Conservation (phyloP, 2,329 filamentous ascomycete species). For the Ceratocystis papillata region DNA sequence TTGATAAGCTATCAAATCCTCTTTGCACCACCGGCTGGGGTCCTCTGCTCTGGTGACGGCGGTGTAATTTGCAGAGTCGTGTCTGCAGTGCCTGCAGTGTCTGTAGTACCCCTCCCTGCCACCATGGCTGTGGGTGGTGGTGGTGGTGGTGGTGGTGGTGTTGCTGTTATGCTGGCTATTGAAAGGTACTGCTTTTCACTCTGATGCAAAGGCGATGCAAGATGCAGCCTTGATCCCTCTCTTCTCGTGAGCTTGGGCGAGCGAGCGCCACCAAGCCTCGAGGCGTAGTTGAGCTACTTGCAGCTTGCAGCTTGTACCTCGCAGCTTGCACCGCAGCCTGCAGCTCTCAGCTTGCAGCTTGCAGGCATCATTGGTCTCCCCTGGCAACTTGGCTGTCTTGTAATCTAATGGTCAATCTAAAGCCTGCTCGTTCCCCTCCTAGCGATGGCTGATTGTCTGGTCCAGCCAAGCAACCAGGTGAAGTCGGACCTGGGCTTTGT, state of each 20-base stretch:
- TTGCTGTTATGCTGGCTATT: neutral
- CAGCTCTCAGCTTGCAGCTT: neutral
- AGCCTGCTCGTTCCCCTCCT: constrained; percentile 7
- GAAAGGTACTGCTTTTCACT: neutral
- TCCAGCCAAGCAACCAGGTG: neutral
- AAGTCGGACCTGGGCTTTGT: neutral
- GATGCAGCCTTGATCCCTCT: constrained; percentile 4
- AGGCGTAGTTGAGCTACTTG: neutral
- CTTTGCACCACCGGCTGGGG: neutral
- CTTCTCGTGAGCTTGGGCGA: neutral
- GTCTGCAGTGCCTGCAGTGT: too few species aligned
- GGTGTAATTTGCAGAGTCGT: constrained; percentile 14
- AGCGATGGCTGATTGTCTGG: neutral
- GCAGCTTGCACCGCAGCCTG: neutral
- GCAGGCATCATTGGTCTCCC: neutral
- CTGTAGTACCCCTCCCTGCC: constrained; percentile 4
- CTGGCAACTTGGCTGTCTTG: neutral
- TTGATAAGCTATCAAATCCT: constrained; percentile 16
- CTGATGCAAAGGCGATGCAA: neutral
- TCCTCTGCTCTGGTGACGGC: neutral
- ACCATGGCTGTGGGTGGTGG: neutral
- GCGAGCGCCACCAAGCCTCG: constrained; percentile 7
- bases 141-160: too few species aligned
- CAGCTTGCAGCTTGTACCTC: neutral
- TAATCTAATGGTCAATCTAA: constrained; percentile 11